Base-by-base conservation (phyloP, 345 rosid genomes). In the Populus tremula region DNA sequence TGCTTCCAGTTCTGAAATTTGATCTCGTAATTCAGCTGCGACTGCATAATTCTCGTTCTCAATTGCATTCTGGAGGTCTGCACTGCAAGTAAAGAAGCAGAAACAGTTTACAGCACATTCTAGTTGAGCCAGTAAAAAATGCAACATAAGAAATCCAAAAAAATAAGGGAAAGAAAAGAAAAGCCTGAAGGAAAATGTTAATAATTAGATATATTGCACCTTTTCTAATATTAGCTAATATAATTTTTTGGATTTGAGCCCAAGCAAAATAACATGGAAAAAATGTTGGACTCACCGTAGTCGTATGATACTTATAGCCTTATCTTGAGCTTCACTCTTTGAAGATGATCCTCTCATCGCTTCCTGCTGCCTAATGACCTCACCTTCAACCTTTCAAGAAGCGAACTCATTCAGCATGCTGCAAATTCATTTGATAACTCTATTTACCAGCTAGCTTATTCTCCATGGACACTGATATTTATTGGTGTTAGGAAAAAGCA, bases 321-420 rank as follows among this genome's bases (percentile, higher is more conserved):
- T 93, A 80, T 95, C 99, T 83, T 93, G 99, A 77, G 98, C 99
- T 87, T 93, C 94, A 87, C 90, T 95, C 86, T 95, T 93, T 0
- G 97, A 88, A 49, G 96, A 92, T 53, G 91, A 88, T 31, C 99
- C 98, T 81, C 90, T 82, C 84, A 89, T 95, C 10, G 81, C 85
- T 41, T 91, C 97, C 79, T 81, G 90, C 79, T 86, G 91, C 86
- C 75, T 88, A 41, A 83, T 85, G 36, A 92, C 87, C 83, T 95
- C 96, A 50, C 83, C 89, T 87, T 93, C 99, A 74, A 95, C 97
- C 98, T 95, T 86, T 56, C 82, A 87, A 76, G 77, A 82, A 76
- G 80, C 69, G 66, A 50, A 68, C 70, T 75, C 31, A 5, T 41
- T 79, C 83, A 78, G 64, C 41, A 75, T 29, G 23, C 72, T 67